phyloP scores from a whole-genome alignment of 2,329 filamentous ascomycete genomes.

The Pestalotiopsis sp. region DNA sequence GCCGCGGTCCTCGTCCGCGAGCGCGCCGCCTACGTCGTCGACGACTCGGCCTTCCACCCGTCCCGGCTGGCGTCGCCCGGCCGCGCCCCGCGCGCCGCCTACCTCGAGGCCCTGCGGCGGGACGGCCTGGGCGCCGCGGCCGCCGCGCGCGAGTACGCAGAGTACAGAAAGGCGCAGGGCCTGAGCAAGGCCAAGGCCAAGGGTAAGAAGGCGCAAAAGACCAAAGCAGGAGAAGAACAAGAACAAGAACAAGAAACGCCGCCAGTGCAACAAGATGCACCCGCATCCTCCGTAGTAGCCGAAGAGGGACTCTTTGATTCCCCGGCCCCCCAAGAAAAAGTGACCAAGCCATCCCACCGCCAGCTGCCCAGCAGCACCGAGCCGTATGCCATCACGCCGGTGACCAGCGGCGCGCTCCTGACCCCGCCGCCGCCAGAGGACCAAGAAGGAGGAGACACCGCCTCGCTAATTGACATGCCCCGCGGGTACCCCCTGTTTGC shows the following conservation, averaged over 20 bases:
- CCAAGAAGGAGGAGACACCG: conserved; percentile 7
- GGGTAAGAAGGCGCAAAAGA: conserved; percentile 18
- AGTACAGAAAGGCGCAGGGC: conserved; percentile 16
- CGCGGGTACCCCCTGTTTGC: conserved; percentile 75
- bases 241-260: conserved; percentile 49
- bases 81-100: conserved; percentile 61
- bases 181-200: conserved; percentile 19
- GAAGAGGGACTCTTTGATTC: conserved; percentile 7
- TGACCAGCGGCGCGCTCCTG: conserved; percentile 38
- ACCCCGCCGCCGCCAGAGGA: conserved; percentile 9
- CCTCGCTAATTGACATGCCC: conserved; percentile 32
- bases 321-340: conserved; percentile 10
- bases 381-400: conserved; percentile 36
- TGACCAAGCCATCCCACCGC: conserved; percentile 17
- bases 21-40: conserved; percentile 76
- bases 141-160: conserved; percentile 36
- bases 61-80: conserved; percentile 62
- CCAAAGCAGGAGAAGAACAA: conserved; percentile 38
- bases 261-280: conserved; percentile 22
- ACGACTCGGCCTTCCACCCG: conserved; percentile 75
- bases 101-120: conserved; percentile 59
- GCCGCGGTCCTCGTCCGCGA: conserved; percentile 78
- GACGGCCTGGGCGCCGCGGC: conserved; percentile 43
- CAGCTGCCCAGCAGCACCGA: background rate
- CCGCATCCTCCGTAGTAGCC: background rate